These are phyloP conservation scores for Aechmea fasciata DNA, from an alignment of 176 grass and related monocot genomes.

Conservation along the genomic window DNA sequence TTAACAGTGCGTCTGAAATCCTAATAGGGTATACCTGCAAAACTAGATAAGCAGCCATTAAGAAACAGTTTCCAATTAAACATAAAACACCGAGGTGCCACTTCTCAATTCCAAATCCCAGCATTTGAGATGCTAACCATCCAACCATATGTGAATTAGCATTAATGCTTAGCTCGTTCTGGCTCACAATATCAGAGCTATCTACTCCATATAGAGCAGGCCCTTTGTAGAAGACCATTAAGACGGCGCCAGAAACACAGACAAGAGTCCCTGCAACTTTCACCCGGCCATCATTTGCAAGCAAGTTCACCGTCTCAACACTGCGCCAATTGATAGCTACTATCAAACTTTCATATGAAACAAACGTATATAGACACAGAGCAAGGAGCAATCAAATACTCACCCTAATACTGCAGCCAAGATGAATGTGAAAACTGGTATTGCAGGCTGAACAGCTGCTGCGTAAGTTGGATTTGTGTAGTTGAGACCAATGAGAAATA, in stretches of 20 bases:
- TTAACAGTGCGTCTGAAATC: not conserved
- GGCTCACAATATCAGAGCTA: slow-evolving; percentile 8
- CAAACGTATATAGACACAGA: not conserved
- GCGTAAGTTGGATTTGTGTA: slow-evolving; percentile 89
- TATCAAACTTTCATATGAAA: not conserved
- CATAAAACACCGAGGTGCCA: slow-evolving; percentile 75
- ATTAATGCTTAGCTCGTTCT: slow-evolving; percentile 3
- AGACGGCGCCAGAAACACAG: slow-evolving; percentile 58
- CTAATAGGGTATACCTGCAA: slow-evolving; percentile 48
- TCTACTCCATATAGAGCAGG: slow-evolving; percentile 52
- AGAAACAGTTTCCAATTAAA: slow-evolving; percentile 71
- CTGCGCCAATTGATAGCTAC: slow-evolving; percentile 9
- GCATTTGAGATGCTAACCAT: slow-evolving; percentile 13
- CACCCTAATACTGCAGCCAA: slow-evolving; percentile 56
- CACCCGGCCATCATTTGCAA: slow-evolving; percentile 43
- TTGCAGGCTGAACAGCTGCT: slow-evolving; percentile 80
- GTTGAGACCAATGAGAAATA: slow-evolving; percentile 75
- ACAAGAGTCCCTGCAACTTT: slow-evolving; percentile 60
- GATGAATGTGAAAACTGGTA: slow-evolving; percentile 84
- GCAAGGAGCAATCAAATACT: not conserved
- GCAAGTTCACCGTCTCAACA: slow-evolving; percentile 57
- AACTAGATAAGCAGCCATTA: slow-evolving; percentile 87
- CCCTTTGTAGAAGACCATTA: slow-evolving; percentile 76
- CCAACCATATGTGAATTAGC: slow-evolving; percentile 21
- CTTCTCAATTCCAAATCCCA: slow-evolving; percentile 25